Base-by-base conservation (phyloP, 805 yeast genomes). In the Saccharomycopsis malanga region DNA sequence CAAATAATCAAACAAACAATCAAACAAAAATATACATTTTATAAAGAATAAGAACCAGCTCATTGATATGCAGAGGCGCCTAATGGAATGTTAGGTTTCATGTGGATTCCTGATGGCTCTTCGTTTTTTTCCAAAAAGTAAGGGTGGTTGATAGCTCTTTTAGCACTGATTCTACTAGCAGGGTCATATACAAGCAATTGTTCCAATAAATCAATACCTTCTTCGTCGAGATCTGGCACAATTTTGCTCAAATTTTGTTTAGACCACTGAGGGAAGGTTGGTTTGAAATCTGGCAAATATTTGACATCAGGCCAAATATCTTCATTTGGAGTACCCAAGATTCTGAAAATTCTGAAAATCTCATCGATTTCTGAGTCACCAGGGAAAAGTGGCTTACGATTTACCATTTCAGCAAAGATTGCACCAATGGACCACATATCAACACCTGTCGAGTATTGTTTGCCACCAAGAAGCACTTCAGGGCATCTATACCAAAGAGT, bases 371-470 rank as follows among this genome's bases (percentile, higher is more conserved):
- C 98, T 9, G 96, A 87, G 63, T 93, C 96, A 4, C 98, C 98
- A 0, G 98, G 95, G 68, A 93, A 91, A 45, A 93, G 65, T 6
- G 98, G 97, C 63, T 87, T 87, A 47, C 98, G 80, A 58, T 88
- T 87, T 49, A 89, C 87, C 98, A 93, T 89, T 63, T 93, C 98
- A 4, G 97, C 98, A 64, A 93, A 85, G 41, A 93, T 93, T 62
- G 97, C 89, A 14, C 98, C 98, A 52, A 91, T 85, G 9, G 96
- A 87, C 98, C 98, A 93, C 84, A 93, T 88, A 64, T 93, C 98
- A 44, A 93, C 96, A 17, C 98, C 97, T 0, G 98, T 93, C 30
- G 96, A 87, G 65, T 93, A 93, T 60, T 93, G 97, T 56, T 94
- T 86, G 2, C 97, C 96, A 12, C 98, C 98, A 54, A 93, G 75